These are phyloP conservation scores for Peronospora destructor DNA, from an alignment of 352 stramenopile genomes.

Conservation along the genomic window DNA sequence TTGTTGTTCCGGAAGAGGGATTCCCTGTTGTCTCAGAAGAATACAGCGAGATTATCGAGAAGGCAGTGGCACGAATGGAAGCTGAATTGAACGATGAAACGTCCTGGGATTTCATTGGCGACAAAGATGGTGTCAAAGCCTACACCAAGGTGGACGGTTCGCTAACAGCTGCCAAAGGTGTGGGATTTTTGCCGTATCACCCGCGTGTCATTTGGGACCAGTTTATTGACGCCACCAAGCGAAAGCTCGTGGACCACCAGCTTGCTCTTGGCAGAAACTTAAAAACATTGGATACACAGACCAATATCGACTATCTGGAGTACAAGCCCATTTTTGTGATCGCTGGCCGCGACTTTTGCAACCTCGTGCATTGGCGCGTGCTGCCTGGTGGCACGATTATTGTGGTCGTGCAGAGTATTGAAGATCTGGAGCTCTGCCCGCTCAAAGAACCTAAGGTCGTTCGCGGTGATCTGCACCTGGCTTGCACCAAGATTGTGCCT, in stretches of 20 bases:
- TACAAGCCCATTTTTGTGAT: constrained; percentile 78
- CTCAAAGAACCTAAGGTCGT: constrained; percentile 66
- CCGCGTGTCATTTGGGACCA: constrained; percentile 48
- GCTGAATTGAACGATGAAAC: constrained; percentile 47
- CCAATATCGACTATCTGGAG: constrained; percentile 61
- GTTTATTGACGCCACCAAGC: constrained; percentile 40
- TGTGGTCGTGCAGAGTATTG: constrained; percentile 60
- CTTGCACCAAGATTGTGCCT: constrained; percentile 58
- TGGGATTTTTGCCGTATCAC: constrained; percentile 45
- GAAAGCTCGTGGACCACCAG: constrained; percentile 51
- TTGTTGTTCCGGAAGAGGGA: constrained; percentile 36
- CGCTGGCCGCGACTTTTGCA: constrained; percentile 66
- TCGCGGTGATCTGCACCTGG: constrained; percentile 56
- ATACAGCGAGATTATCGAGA: constrained; percentile 53
- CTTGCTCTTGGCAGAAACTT: constrained; percentile 41
- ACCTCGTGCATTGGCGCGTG: constrained; percentile 62
- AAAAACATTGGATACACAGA: constrained; percentile 47
- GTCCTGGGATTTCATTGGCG: constrained; percentile 59
- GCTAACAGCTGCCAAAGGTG: constrained; percentile 50
- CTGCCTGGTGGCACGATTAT: constrained; percentile 56
- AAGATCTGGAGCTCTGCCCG: constrained; percentile 46
- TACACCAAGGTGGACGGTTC: constrained; percentile 64
- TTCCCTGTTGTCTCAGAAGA: constrained; percentile 38
- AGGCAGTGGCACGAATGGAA: constrained; percentile 48
- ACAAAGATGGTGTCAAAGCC: constrained; percentile 62